Evolutionary conservation across 2,329 filamentous ascomycete species (phyloP), one percentile per base, ranked within the genome.

Genomic region (Neonectria magnoliae): DNA sequence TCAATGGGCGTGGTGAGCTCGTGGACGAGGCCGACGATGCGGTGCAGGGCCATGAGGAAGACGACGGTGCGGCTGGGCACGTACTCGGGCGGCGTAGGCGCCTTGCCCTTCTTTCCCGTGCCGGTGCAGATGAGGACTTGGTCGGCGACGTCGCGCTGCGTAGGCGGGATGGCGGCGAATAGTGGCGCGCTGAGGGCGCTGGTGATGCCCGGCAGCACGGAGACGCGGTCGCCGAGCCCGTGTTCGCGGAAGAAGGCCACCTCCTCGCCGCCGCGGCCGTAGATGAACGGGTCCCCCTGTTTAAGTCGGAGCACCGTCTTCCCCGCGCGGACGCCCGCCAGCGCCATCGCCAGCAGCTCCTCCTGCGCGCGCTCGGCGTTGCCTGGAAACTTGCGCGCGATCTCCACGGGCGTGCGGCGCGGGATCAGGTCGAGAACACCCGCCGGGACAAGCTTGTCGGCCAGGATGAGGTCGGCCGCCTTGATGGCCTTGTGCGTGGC

Each of bases 91-190:
- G 94, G 93, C n/a, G 88, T 83, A 0, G 94, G 94, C 1, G 93
- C 84, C 59, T 88, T 91, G 13, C 96, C 96, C 80, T 97, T 97
- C 74, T 96, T 89, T 1, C 96, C 96, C 0, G 96, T 99, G 0
- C 96, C 96, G 0, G 96, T 99, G 81, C 96, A 98, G n/a, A 99
- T 87, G 27, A 99, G 85, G 0, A 99, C 90, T 79, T 98, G 94
- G 75, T 99, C 96, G 4, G 93, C 91, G 0, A 97, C 92, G 48
- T 92, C 92, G 5, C 96, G 87, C 81, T 98, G 95, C 1, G 96
- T 99, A 0, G 91, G 85, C 2, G 96, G 95, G 33, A 99, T 93
- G 7, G 86, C 89, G 0, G 94, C 94, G 76, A 98, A 97, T 3
- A 99, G 83, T 1, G 95, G 93, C 10, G 94, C 96, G 61, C 88